Base-by-base conservation (phyloP, 306 rosid species). In the Erythrophleum fordii region DNA sequence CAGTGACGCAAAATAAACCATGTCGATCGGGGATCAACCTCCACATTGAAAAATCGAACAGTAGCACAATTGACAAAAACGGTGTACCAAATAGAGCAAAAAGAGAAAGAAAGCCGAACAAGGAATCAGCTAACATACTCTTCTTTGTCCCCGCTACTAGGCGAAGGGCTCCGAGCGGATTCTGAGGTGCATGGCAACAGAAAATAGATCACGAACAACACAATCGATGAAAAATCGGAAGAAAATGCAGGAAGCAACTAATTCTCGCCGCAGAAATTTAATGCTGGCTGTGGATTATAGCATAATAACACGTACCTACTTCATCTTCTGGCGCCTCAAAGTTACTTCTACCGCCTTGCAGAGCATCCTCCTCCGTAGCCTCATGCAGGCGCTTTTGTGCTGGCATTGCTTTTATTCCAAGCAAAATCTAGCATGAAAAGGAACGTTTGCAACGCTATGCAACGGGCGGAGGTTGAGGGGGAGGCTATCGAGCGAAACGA, bases 91-190 rank as follows among this genome's bases (percentile, higher is more conserved):
- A n/a, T n/a, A n/a, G 46, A 75, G 61, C 18, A 80, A 67, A 80
- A 23, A 39, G 51, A 13, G 51, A 53, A 46, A 79, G 55, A 82
- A 69, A 58, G 58, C 16, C 42, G 26, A 72, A 85, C 58, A 59
- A 76, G 5, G 44, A 53, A 22, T 77, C 83, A 69, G 76, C 12
- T 77, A 79, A 83, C 94, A 17, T 79, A 90, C 96, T 94, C 97
- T 26, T 85, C 86, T 49, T 83, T 75, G 46, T 86, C 89, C 22
- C 37, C 88, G 49, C 67, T 41, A 58, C 83, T 85, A 39, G 85
- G 77, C n/a, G 90, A 88, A 69, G 71, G 46, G 78, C 89, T 88
- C 69, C 84, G 87, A 94, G 90, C 96, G 73, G 88, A 88, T 74
- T 89, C 97, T 91, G 90, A 9, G 17, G 72, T 80, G 41, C 16